Evolutionary conservation across 1,139 yeast species (phyloP).

Genomic region (Hemisphaericaspora xylanilytica): DNA sequence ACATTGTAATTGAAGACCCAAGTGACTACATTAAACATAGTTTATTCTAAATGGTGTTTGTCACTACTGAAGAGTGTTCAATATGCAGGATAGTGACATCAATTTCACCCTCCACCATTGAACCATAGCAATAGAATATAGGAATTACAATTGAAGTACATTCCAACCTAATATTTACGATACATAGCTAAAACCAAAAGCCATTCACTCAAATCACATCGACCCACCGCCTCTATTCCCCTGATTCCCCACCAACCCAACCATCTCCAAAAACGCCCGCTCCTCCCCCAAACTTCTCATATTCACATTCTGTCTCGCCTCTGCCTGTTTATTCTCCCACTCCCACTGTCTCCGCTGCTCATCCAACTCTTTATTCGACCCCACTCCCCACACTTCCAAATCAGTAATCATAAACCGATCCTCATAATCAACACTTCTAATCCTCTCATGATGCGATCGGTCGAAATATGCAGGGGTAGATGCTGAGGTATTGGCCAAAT

Average conservation of each 20-base stretch:
- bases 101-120: no score
- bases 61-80: no score
- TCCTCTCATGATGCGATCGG: slow-evolving; percentile 21
- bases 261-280: slow-evolving; percentile 84
- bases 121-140: no score
- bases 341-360: slow-evolving; percentile 81
- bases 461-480: slow-evolving; percentile 28
- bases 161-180: no score
- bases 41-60: no score
- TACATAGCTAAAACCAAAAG: no score
- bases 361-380: slow-evolving; percentile 69
- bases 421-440: slow-evolving; percentile 50
- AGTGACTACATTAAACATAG: no score
- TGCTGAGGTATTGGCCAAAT: slow-evolving; percentile 38
- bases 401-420: slow-evolving; percentile 70
- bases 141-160: no score
- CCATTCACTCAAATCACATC: no score
- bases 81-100: no score
- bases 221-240: slow-evolving; percentile 57
- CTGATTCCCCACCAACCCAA: slow-evolving; percentile 77
- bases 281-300: slow-evolving; percentile 71
- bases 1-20: no score
- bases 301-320: slow-evolving; percentile 71
- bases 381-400: slow-evolving; percentile 91
- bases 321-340: slow-evolving; percentile 88